phyloP scores from a whole-genome alignment of 1,139 yeast species.

The Yamadazyma oceani region DNA sequence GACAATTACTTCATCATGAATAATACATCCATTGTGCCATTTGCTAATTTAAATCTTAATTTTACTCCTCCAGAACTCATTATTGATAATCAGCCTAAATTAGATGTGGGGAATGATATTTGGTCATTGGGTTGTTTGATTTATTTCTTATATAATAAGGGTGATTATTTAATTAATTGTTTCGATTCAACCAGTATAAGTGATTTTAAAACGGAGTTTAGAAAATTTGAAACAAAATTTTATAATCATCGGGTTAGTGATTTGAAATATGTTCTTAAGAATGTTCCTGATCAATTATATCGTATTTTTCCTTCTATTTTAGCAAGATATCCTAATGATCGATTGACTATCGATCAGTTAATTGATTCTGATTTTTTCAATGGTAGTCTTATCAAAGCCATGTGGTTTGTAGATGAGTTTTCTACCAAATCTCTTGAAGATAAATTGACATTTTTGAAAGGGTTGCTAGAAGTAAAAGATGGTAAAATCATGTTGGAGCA shows the following conservation, averaged over 20 bases:
- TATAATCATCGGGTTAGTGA: conserved; percentile 47
- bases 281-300: conserved; percentile 36
- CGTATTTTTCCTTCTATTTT: conserved; percentile 35
- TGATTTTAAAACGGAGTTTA: conserved; percentile 50
- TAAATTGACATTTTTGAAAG: conserved; percentile 65
- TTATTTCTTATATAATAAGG: conserved; percentile 58
- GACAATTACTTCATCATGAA: conserved; percentile 60
- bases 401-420: conserved; percentile 82
- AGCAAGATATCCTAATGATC: conserved; percentile 44
- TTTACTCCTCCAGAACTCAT: conserved; percentile 49
- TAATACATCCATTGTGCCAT: conserved; percentile 76
- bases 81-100: conserved; percentile 30
- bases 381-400: conserved; percentile 79
- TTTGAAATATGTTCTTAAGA: conserved; percentile 47
- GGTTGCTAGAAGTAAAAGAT: conserved; percentile 41
- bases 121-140: conserved; percentile 83
- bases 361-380: conserved; percentile 61
- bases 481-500: conserved; percentile 49
- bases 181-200: conserved; percentile 46
- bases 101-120: conserved; percentile 72
- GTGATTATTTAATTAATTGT: conserved; percentile 48
- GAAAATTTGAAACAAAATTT: conserved; percentile 39
- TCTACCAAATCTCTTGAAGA: conserved; percentile 73
- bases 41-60: conserved; percentile 68
- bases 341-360: conserved; percentile 52